phyloP scores from a whole-genome alignment of 768 basidiomycete genomes.

The Megacollybia marginata region DNA sequence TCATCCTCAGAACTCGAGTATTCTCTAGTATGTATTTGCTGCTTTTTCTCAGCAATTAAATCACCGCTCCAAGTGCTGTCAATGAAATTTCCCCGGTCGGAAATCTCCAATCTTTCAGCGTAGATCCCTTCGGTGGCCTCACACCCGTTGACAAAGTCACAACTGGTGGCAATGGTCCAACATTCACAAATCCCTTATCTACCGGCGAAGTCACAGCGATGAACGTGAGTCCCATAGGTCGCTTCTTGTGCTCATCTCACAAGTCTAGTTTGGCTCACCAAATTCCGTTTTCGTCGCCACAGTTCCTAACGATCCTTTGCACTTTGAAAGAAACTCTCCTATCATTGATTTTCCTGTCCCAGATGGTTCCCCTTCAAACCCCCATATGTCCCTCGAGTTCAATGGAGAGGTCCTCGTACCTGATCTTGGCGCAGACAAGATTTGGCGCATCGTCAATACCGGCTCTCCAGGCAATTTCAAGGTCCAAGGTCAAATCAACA shows the following conservation, averaged over 20 bases:
- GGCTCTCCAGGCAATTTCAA: slow-evolving; percentile 35
- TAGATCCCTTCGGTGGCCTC: slow-evolving; percentile 37
- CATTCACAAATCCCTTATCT: slow-evolving; percentile 42
- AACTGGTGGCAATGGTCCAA: slow-evolving; percentile 45
- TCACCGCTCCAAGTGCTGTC: slow-evolving; percentile 35
- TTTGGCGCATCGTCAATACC: slow-evolving; percentile 54
- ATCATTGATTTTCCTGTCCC: slow-evolving; percentile 48
- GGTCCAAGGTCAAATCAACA: slow-evolving; percentile 55
- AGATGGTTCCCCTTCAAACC: slow-evolving; percentile 42
- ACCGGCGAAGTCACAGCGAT: slow-evolving; percentile 53
- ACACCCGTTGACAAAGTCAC: slow-evolving; percentile 37
- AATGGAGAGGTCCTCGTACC: slow-evolving; percentile 52
- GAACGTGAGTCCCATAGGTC: slow-evolving; percentile 29
- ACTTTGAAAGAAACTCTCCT: slow-evolving; percentile 27
- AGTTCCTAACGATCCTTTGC: slow-evolving; percentile 38
- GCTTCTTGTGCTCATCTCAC: background rate
- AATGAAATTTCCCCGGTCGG: slow-evolving; percentile 42
- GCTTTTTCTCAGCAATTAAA: background rate
- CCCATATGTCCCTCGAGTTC: slow-evolving; percentile 59
- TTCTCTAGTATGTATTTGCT: slow-evolving; percentile 48
- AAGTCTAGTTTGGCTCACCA: slow-evolving; percentile 4
- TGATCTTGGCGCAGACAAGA: slow-evolving; percentile 61
- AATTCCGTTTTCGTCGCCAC: slow-evolving; percentile 3
- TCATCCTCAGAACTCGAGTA: slow-evolving; percentile 48
- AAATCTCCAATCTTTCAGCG: slow-evolving; percentile 50